phyloP scores from a whole-genome alignment of 768 basidiomycete genomes.

The Lentinula boryana region DNA sequence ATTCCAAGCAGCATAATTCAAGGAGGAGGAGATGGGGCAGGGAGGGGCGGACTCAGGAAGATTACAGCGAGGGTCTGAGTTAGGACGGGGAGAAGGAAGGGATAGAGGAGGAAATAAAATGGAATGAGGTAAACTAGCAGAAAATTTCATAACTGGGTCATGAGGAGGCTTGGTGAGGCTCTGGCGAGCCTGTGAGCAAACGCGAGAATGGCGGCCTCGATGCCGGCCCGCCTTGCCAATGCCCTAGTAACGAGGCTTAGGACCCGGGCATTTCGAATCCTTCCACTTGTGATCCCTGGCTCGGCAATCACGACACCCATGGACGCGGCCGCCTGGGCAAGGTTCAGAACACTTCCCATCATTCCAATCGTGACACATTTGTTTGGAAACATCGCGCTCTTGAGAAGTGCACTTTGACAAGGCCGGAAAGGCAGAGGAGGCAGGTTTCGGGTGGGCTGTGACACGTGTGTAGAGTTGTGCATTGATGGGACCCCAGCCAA shows the following conservation, averaged over 20 bases:
- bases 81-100: constrained; percentile 14
- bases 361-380: constrained; percentile 11
- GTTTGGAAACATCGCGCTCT: constrained; percentile 4
- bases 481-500: constrained; percentile 9
- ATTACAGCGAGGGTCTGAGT: constrained; percentile 20
- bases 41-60: neutral
- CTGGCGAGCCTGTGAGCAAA: constrained; percentile 10
- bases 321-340: constrained; percentile 9
- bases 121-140: constrained; percentile 3
- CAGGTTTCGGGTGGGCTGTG: constrained; percentile 6
- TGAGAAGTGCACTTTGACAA: neutral
- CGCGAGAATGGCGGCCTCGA: constrained; percentile 8
- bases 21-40: constrained; percentile 10
- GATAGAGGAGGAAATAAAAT: constrained; percentile 10
- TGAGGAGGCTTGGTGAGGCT: constrained; percentile 9
- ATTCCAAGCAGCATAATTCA: constrained; percentile 14
- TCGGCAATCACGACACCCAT: constrained; percentile 9
- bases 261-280: neutral
- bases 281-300: neutral
- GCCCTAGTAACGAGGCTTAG: constrained; percentile 4
- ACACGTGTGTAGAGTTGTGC: neutral
- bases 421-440: neutral
- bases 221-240: constrained; percentile 13
- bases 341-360: constrained; percentile 9
- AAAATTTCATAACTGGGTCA: neutral